Evolutionary conservation across 306 rosid species (phyloP), one percentile per base, ranked within the genome.

Genomic region (Lotus japonicus): DNA sequence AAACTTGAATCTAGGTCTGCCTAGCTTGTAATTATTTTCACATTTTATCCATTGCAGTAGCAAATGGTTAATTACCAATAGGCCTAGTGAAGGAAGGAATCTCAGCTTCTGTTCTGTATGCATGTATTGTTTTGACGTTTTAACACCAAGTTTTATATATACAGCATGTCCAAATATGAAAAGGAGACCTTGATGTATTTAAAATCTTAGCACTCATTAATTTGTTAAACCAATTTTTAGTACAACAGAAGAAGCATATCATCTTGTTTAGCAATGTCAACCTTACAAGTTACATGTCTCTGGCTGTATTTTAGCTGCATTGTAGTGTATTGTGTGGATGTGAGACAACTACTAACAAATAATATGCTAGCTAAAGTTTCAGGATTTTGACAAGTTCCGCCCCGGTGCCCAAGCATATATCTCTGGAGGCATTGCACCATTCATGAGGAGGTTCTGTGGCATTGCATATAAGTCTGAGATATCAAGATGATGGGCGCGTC

Each of bases 371-470:
- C 35, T 17, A 60, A 60, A 51, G 72, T 76, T 70, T 81, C 75
- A 84, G 74, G 86, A 67, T 76, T 89, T 86, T 57, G 96, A 84
- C 81, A 80, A 60, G 77, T 66, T 79, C 57, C 80, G 68, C 45
- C 83, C 75, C 1, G 96, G 83, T 45, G 85, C 84, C 92, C 92
- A 86, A 55, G 92, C 79, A 75, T 84, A 89, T 3, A 82, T 70
- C 85, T 89, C 96, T 0, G 88, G 89, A 15, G 86, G 76, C 81
- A 82, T 80, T 56, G 86, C 72, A 18, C 89, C 87, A 72, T 74
- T 84, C 23, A 88, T 79, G 86, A 86, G 86, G 54, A 86, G 72
- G 79, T 86, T 89, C 54, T 83, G 85, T 7, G 96, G 96, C 87
- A 89, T 71, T 63, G 88, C 88, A 72, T 84, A 89, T 4, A 86